Evolutionary conservation across 1,284 basidiomycete genomes (phyloP).

Genomic region (Cryptococcus amylolentus): DNA sequence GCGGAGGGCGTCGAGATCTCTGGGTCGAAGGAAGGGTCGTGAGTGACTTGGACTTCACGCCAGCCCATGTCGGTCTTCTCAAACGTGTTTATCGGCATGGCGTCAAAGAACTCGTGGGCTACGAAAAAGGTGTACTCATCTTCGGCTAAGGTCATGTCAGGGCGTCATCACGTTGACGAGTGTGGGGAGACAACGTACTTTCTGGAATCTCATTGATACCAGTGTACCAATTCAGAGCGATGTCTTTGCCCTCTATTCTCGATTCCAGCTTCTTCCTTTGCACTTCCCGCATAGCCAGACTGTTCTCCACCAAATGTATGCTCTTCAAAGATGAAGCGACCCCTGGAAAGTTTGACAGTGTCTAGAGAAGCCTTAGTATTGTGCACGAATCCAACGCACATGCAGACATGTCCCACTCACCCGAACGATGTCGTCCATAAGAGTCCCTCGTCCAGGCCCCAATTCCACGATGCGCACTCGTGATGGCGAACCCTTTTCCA

Average conservation of each 20-base stretch:
- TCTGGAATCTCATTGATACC: slow-evolving; percentile 64
- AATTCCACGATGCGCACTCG: slow-evolving; percentile 79
- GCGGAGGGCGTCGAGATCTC: slow-evolving; percentile 22
- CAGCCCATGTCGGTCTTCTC: slow-evolving; percentile 78
- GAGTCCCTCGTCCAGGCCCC: slow-evolving; percentile 88
- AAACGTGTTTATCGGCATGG: slow-evolving; percentile 85
- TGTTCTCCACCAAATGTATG: slow-evolving; percentile 79
- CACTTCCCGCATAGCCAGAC: slow-evolving; percentile 60
- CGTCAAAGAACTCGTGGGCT: slow-evolving; percentile 98
- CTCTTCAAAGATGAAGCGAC: slow-evolving; percentile 57
- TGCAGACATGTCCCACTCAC: slow-evolving; percentile 53
- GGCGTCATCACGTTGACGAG: neutral
- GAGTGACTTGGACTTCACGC: slow-evolving; percentile 78
- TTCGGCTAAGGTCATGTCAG: slow-evolving; percentile 17
- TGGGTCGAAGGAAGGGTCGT: slow-evolving; percentile 33
- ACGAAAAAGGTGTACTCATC: slow-evolving; percentile 77
- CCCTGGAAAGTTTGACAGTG: slow-evolving; percentile 52
- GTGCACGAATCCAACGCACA: neutral
- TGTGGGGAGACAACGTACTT: slow-evolving; percentile 29
- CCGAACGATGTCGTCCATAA: slow-evolving; percentile 85
- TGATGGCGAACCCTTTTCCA: slow-evolving; percentile 56
- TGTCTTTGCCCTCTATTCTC: slow-evolving; percentile 29
- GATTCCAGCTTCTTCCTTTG: slow-evolving; percentile 60
- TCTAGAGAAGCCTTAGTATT: slow-evolving; percentile 20
- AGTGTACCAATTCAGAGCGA: slow-evolving; percentile 67